Evolutionary conservation across 805 yeast genomes (phyloP), one percentile per base, ranked within the genome.

Genomic region (Hanseniaspora lachancei): DNA sequence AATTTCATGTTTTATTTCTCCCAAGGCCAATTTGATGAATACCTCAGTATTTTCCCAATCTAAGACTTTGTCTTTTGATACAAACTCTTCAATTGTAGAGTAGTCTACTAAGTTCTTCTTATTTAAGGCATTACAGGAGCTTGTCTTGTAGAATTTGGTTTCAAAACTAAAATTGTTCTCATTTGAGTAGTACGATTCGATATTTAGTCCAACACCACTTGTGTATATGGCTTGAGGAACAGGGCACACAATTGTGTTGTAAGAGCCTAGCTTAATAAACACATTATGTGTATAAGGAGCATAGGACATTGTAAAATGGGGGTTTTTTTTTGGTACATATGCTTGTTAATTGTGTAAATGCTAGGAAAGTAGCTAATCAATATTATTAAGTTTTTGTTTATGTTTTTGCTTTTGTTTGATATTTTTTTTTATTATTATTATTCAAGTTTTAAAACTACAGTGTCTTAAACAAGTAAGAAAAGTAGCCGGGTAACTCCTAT

Each of bases 151-250:
- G 21, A 23, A 29, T 34, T 29, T 46, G 2, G 49, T 32, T 34
- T 32, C 32, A 32, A 52, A 36, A 18, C 13, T 38, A n/a, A 38
- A 16, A 34, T 46, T 53, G 38, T 39, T 46, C 46, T 53, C 56
- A n/a, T 53, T 53, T 7, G 50, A 38, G 29, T 53, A 53, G n/a
- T 53, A 53, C 13, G 41, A 46, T 9, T 53, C 56, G 21, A 53
- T 53, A 20, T 48, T 53, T n/a, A 49, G 16, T 4, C 50, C 48
- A 15, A 44, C 42, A 10, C 56, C 43, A 18, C 41, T 38, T 15
- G 48, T 34, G 36, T 53, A 53, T 5, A 53, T 15, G 20, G 41
- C 47, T 16, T 53, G 47, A 16, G 56, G 51, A 36, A 53, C 18
- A 15, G 42, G 27, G 20, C 48, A 41, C 1, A 53, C 21, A 9